Evolutionary conservation across 116 monocot genomes (phyloP).

Genomic region (Phalaenopsis hybrid): DNA sequence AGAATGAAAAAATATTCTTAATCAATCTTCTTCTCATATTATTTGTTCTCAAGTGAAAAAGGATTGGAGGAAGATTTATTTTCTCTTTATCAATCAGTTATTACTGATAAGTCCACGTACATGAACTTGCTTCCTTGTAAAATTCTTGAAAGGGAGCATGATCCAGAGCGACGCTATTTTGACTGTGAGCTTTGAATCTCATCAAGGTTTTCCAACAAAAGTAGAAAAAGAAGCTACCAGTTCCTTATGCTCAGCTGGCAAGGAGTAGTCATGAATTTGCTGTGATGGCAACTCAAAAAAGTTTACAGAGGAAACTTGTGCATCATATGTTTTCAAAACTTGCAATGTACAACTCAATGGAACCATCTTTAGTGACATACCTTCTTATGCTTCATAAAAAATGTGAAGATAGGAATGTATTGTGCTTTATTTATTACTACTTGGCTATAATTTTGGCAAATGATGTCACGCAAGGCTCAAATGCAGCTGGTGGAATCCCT

Average conservation of each 20-base stretch:
- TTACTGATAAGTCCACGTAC: slow-evolving; percentile 51
- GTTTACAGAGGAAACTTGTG: slow-evolving; percentile 81
- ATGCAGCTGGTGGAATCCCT: slow-evolving; percentile 94
- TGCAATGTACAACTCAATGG: slow-evolving; percentile 97
- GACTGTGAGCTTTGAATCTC: slow-evolving; percentile 56
- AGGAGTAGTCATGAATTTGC: slow-evolving; percentile 90
- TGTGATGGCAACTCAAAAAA: slow-evolving; percentile 76
- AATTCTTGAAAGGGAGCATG: slow-evolving; percentile 4
- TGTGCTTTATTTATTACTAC: slow-evolving; percentile 98
- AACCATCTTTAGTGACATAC: slow-evolving; percentile 96
- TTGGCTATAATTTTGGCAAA: slow-evolving; percentile 96
- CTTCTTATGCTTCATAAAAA: slow-evolving; percentile 99
- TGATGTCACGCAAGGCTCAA: slow-evolving; percentile 71
- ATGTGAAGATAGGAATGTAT: slow-evolving; percentile 84
- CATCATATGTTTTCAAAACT: slow-evolving; percentile 94
- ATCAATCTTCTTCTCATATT: slow-evolving; percentile 49
- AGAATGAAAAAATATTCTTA: slow-evolving; percentile 74
- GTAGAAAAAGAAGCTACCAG: slow-evolving; percentile 79
- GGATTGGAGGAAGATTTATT: slow-evolving; percentile 24
- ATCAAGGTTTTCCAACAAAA: slow-evolving; percentile 50
- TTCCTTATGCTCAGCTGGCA: slow-evolving; percentile 77
- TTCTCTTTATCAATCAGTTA: slow-evolving; percentile 42
- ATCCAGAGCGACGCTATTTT: slow-evolving; percentile 90
- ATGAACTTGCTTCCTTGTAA: slow-evolving; percentile 49
- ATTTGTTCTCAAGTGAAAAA: slow-evolving; percentile 35